Evolutionary conservation across 75 land plant genomes (phyloP).

Genomic region (Cryptomeria japonica): DNA sequence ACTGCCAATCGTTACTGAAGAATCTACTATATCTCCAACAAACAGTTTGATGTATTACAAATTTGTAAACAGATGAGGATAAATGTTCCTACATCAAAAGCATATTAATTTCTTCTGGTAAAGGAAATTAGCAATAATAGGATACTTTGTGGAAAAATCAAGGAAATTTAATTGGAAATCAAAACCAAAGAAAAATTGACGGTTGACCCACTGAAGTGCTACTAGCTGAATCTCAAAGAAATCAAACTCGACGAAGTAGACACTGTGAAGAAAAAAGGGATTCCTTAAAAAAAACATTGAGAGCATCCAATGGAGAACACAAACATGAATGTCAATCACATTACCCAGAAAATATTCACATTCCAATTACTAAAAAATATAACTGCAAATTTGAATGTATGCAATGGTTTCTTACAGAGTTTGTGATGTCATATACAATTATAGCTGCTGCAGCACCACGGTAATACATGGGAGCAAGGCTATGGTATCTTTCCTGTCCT

Average conservation of each 20-base stretch:
- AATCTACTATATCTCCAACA: too few species aligned
- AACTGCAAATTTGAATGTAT: background rate
- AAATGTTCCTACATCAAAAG: too few species aligned
- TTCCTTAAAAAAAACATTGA: background rate
- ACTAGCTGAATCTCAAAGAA: background rate
- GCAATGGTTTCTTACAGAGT: constrained; percentile 32
- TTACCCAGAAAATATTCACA: background rate
- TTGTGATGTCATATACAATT: constrained; percentile 84
- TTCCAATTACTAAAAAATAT: background rate
- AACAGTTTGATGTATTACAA: too few species aligned
- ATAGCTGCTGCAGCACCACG: constrained; percentile 94
- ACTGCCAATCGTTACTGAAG: too few species aligned
- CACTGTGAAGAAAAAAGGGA: background rate
- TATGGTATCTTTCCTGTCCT: constrained; percentile 89
- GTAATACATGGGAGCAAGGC: constrained; percentile 93
- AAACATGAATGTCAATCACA: background rate
- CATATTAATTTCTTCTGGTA: background rate
- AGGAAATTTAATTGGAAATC: background rate
- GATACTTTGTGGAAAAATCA: background rate
- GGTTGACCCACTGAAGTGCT: background rate
- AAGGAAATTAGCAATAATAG: background rate
- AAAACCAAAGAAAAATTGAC: background rate
- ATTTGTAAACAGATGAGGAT: too few species aligned
- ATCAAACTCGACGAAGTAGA: background rate
- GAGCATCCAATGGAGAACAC: background rate